phyloP scores from a whole-genome alignment of 2,329 filamentous ascomycete genomes.

The Exophiala sp. region DNA sequence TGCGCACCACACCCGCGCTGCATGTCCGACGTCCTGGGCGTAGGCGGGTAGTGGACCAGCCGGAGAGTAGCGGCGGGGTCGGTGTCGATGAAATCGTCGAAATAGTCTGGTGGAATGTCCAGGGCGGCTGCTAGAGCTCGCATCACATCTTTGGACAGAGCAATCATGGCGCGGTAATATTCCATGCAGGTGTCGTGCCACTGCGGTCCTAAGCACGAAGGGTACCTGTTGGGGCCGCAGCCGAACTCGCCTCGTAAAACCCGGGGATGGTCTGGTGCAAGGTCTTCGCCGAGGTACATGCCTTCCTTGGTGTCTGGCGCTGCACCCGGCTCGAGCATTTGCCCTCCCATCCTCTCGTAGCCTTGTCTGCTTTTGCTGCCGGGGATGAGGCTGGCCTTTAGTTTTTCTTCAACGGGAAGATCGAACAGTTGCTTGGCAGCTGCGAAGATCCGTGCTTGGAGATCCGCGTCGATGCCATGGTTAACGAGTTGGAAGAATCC shows the following conservation, averaged over 20 bases:
- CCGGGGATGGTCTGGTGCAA: constrained; percentile 6
- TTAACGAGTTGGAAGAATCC: constrained; percentile 45
- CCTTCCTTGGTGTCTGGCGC: constrained; percentile 20
- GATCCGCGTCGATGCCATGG: constrained; percentile 40
- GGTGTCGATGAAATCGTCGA: constrained; percentile 25
- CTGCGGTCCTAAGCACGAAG: not conserved
- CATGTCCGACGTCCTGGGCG: constrained; percentile 9
- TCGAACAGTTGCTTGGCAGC: constrained; percentile 45
- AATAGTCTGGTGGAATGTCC: constrained; percentile 20
- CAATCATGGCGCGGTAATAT: constrained; percentile 20
- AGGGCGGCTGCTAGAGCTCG: constrained; percentile 19
- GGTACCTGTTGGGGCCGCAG: constrained; percentile 6
- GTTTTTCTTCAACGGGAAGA: constrained; percentile 33
- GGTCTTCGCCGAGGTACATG: constrained; percentile 17
- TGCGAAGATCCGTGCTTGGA: constrained; percentile 39
- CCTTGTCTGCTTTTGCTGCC: constrained; percentile 34
- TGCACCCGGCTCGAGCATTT: constrained; percentile 19
- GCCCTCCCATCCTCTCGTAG: constrained; percentile 34
- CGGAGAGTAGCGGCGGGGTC: constrained; percentile 27
- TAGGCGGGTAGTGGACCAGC: constrained; percentile 30
- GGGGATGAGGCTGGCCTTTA: constrained; percentile 19
- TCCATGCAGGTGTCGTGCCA: constrained; percentile 14
- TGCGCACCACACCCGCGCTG: constrained; percentile 30
- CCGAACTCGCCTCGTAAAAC: constrained; percentile 7
- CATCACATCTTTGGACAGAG: constrained; percentile 24